phyloP scores from a whole-genome alignment of 192 early-diverging fungal genomes.

The Rhizophagus sp. region DNA sequence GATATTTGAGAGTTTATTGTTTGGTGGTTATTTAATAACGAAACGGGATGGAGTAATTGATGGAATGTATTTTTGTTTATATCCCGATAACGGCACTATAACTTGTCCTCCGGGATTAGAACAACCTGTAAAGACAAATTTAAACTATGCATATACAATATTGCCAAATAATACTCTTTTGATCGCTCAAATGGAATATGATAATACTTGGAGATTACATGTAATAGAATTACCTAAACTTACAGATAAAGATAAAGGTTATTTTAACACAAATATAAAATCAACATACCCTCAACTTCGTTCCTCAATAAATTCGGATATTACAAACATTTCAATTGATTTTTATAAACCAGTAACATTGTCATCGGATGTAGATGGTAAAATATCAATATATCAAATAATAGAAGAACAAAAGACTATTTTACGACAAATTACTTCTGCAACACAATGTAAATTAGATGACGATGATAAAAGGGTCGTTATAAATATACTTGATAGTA shows the following conservation, averaged over 20 bases:
- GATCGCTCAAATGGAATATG: not conserved
- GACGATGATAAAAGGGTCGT: not conserved
- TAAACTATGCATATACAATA: not conserved
- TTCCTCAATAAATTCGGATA: not conserved
- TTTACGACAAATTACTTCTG: constrained; percentile 6
- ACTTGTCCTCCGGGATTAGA: not conserved
- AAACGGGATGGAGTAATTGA: not conserved
- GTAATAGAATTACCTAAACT: not conserved
- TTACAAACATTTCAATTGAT: not conserved
- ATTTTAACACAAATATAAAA: not conserved
- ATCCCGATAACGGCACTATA: not conserved
- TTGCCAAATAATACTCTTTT: not conserved
- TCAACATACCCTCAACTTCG: not conserved
- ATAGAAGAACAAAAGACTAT: not conserved
- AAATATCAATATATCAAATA: constrained; percentile 18
- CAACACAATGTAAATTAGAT: not conserved
- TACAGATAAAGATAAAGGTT: not conserved
- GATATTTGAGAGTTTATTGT: not conserved
- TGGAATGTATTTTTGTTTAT: not conserved
- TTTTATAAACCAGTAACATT: not conserved
- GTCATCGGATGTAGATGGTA: not conserved
- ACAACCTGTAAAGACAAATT: not conserved
- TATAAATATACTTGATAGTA: not conserved
- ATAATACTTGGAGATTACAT: not conserved
- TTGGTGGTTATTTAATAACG: not conserved